phyloP scores from a whole-genome alignment of 1,284 basidiomycete genomes.

The Grifola frondosa region DNA sequence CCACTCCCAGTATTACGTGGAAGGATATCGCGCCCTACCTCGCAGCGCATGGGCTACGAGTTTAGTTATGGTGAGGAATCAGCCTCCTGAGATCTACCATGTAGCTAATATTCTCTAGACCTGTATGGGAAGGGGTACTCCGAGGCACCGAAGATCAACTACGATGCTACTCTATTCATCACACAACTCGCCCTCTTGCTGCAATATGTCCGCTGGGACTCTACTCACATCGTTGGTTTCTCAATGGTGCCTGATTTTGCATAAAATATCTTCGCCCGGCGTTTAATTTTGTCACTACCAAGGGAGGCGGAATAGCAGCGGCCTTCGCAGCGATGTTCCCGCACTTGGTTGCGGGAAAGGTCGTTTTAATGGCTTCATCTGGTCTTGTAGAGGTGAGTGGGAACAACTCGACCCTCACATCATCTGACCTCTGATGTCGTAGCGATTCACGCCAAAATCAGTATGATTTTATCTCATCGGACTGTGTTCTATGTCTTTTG shows the following conservation, averaged over 20 bases:
- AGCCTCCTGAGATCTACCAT: no score
- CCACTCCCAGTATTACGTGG: constrained; percentile 71
- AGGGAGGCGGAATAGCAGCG: constrained; percentile 73
- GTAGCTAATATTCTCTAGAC: constrained; percentile 42
- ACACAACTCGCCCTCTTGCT: constrained; percentile 75
- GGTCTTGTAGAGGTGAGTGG: constrained; percentile 64
- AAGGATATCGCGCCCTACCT: constrained; percentile 64
- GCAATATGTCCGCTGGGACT: constrained; percentile 72
- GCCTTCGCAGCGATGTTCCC: constrained; percentile 69
- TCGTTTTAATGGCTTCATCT: constrained; percentile 63
- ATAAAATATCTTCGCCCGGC: background rate
- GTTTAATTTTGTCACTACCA: background rate
- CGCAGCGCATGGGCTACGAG: constrained; percentile 60
- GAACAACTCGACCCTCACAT: no score
- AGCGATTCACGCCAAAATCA: no score
- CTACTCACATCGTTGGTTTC: constrained; percentile 61
- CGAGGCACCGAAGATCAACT: constrained; percentile 64
- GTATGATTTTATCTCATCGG: no score
- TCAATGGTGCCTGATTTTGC: constrained; percentile 58
- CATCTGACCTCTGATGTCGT: no score
- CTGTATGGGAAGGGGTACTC: constrained; percentile 80
- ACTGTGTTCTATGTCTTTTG: no score
- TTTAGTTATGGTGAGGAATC: constrained; percentile 63
- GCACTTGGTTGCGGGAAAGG: constrained; percentile 59
- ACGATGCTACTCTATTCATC: constrained; percentile 59